Percentiles rank a stretch among this genome's conserved stretches.
These are phyloP conservation scores for Ricinus communis DNA, from an alignment of 345 rosid genomes.

Conservation along the genomic window DNA sequence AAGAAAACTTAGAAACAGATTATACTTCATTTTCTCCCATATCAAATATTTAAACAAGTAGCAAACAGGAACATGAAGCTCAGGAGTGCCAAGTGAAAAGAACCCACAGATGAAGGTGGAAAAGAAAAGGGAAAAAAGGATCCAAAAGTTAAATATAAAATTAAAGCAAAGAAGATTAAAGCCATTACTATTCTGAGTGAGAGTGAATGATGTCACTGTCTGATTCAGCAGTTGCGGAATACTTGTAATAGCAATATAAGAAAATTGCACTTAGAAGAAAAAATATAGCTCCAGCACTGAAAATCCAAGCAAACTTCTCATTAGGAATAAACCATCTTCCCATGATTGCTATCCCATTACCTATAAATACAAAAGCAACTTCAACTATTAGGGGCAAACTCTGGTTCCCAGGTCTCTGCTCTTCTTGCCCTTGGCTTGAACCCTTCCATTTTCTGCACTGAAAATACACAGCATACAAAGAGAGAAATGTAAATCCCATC, in stretches of 20 bases:
- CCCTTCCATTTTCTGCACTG: background rate
- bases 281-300: constrained; percentile 3
- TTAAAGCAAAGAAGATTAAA: too few relatives aligned
- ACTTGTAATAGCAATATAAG: constrained; percentile 12
- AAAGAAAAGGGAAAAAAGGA: too few relatives aligned
- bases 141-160: too few relatives aligned
- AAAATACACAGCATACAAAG: background rate
- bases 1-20: too few relatives aligned
- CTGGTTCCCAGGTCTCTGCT: background rate
- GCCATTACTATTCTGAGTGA: background rate
- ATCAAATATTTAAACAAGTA: too few relatives aligned
- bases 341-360: constrained; percentile 19
- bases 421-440: background rate
- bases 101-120: too few relatives aligned
- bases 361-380: constrained; percentile 5
- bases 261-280: background rate
- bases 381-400: background rate
- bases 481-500: constrained; percentile 6
- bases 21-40: too few relatives aligned
- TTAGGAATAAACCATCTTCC: constrained; percentile 19
- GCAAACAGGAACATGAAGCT: too few relatives aligned
- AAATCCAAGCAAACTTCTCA: constrained; percentile 1
- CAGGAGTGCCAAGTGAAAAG: too few relatives aligned
- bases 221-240: background rate
- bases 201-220: background rate